Evolutionary conservation across 306 rosid genomes (phyloP).

Genomic region (Geum urbanum): DNA sequence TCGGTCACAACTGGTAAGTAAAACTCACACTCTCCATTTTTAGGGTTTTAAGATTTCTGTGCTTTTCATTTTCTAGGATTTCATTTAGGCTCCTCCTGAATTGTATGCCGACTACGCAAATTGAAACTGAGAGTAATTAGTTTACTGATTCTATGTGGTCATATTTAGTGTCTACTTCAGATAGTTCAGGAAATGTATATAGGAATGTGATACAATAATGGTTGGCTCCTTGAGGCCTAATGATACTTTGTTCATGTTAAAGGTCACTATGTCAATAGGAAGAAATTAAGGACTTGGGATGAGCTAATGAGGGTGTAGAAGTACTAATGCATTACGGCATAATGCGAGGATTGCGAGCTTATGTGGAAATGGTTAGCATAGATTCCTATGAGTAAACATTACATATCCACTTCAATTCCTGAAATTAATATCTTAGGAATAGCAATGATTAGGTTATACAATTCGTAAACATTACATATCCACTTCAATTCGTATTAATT

Average conservation of each 20-base stretch:
- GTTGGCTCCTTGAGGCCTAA: neutral
- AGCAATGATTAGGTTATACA: too few species aligned
- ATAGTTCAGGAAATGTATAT: too few species aligned
- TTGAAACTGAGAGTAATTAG: neutral
- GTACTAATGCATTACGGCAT: neutral
- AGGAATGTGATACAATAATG: neutral
- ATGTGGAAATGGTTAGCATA: neutral
- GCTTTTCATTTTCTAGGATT: conserved; percentile 4
- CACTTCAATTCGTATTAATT: too few species aligned
- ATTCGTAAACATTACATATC: too few species aligned
- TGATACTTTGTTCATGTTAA: neutral
- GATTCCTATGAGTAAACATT: too few species aligned
- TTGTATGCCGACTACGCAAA: conserved; percentile 2
- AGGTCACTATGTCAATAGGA: too few species aligned
- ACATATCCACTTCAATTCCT: too few species aligned
- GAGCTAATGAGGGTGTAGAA: too few species aligned
- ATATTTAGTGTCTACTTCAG: too few species aligned
- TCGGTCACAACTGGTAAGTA: conserved; percentile 93
- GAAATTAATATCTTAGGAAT: too few species aligned
- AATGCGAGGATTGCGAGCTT: too few species aligned
- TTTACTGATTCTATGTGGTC: neutral
- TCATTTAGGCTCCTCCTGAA: neutral
- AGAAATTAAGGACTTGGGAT: too few species aligned
- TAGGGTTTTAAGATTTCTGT: neutral
- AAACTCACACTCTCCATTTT: neutral